A percentile compares a stretch with the other conserved stretches of the same genome.
Conservation (phyloP, 495 filamentous ascomycete genomes). For the Chlorociboria aeruginascens region DNA sequence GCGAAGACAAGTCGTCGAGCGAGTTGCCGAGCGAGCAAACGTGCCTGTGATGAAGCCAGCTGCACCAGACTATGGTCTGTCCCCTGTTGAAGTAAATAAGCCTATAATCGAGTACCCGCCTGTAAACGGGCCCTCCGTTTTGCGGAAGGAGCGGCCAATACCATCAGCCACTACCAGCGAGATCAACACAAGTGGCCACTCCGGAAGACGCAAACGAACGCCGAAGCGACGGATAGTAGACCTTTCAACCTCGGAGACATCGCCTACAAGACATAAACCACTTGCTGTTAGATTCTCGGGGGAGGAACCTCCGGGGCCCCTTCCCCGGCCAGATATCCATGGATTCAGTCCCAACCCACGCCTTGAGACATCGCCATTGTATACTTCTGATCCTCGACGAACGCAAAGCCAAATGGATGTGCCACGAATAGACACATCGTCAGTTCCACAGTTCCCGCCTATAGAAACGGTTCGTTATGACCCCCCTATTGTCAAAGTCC, state of each 20-base stretch:
- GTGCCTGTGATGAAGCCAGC: constrained; percentile 64
- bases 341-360: constrained; percentile 19
- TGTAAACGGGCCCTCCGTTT: constrained; percentile 29
- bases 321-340: constrained; percentile 13
- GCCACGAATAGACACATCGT: constrained; percentile 34
- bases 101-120: constrained; percentile 38
- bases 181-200: constrained; percentile 34
- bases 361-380: constrained; percentile 12
- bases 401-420: constrained; percentile 24
- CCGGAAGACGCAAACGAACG: constrained; percentile 30
- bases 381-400: constrained; percentile 11
- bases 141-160: constrained; percentile 37
- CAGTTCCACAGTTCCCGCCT: constrained; percentile 29
- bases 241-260: constrained; percentile 52
- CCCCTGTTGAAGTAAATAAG: constrained; percentile 52
- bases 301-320: constrained; percentile 4
- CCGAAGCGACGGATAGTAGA: constrained; percentile 73
- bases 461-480: constrained; percentile 28
- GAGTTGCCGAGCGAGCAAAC: constrained; percentile 57
- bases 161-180: constrained; percentile 35
- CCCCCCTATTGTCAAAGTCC: constrained; percentile 23
- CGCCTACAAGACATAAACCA: constrained; percentile 17
- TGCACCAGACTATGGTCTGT: constrained; percentile 40
- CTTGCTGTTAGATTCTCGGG: constrained; percentile 9
- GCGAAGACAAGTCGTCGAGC: constrained; percentile 72